Evolutionary conservation across 2,329 filamentous ascomycete genomes (phyloP).

Genomic region (Trichoderma afroharzianum): DNA sequence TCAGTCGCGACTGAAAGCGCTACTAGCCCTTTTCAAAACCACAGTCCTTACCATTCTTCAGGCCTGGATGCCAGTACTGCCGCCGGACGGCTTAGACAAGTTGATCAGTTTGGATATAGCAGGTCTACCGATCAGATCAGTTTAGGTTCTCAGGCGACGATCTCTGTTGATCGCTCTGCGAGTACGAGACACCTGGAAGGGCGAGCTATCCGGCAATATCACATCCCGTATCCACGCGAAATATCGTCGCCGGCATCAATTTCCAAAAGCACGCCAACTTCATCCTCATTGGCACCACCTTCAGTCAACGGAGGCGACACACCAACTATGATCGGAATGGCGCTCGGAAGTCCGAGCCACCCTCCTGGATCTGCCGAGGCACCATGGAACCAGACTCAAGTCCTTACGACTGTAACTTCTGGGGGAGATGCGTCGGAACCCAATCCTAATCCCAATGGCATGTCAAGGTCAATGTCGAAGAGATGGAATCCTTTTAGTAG

Average conservation of each 20-base stretch:
- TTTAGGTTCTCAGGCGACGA: neutral
- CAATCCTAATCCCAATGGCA: slow-evolving; percentile 22
- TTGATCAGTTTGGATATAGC: slow-evolving; percentile 11
- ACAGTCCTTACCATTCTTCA: slow-evolving; percentile 10
- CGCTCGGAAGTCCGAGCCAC: slow-evolving; percentile 65
- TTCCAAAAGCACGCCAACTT: slow-evolving; percentile 40
- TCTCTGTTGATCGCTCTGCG: neutral
- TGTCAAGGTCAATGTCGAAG: slow-evolving; percentile 45
- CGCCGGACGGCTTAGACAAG: slow-evolving; percentile 13
- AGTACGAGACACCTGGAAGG: neutral
- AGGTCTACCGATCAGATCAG: slow-evolving; percentile 14
- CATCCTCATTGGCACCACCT: slow-evolving; percentile 25
- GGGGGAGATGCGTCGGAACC: slow-evolving; percentile 19
- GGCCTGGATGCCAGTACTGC: slow-evolving; percentile 11
- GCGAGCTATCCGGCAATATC: slow-evolving; percentile 32
- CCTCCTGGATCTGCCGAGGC: slow-evolving; percentile 28
- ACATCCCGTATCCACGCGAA: slow-evolving; percentile 38
- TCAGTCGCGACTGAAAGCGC: neutral
- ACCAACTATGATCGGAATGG: slow-evolving; percentile 63
- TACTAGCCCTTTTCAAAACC: neutral
- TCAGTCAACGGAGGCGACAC: slow-evolving; percentile 21
- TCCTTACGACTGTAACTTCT: slow-evolving; percentile 25
- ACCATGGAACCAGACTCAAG: slow-evolving; percentile 29
- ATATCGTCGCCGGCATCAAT: slow-evolving; percentile 35
- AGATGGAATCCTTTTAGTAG: slow-evolving; percentile 58